A percentile compares a stretch with the other conserved stretches of the same genome.
Conservation (phyloP, 1,284 basidiomycete genomes). For the Farysia itapuensis region DNA sequence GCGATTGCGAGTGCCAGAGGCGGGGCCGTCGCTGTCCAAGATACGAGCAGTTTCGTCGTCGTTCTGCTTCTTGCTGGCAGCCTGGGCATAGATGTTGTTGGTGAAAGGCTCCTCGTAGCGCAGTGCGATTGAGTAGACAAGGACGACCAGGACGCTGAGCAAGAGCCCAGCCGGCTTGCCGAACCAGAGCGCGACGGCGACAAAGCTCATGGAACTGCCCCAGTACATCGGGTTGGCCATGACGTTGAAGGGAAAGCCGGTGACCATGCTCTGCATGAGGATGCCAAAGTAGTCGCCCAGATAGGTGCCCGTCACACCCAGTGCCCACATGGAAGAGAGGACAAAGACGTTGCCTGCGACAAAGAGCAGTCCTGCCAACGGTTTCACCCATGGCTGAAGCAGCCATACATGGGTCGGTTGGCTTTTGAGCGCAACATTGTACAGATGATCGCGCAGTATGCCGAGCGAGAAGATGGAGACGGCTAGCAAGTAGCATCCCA, state of each 20-base stretch:
- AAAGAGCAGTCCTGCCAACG: slow-evolving; percentile 72
- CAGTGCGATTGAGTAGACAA: slow-evolving; percentile 51
- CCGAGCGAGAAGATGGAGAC: slow-evolving; percentile 65
- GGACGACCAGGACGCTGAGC: slow-evolving; percentile 52
- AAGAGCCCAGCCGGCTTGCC: slow-evolving; percentile 56
- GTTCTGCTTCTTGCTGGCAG: slow-evolving; percentile 43
- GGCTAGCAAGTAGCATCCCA: slow-evolving; percentile 89
- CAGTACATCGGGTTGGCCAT: slow-evolving; percentile 89
- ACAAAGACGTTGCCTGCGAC: slow-evolving; percentile 66
- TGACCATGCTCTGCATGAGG: slow-evolving; percentile 77
- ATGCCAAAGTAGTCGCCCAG: slow-evolving; percentile 99
- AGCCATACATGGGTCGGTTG: slow-evolving; percentile 67
- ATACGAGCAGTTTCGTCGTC: slow-evolving; percentile 18
- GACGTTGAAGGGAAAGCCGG: slow-evolving; percentile 92
- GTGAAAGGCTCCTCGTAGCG: slow-evolving; percentile 58
- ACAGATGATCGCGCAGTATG: slow-evolving; percentile 59
- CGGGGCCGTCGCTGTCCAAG: slow-evolving; percentile 29
- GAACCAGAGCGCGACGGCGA: slow-evolving; percentile 56
- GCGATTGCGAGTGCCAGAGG: slow-evolving; percentile 38
- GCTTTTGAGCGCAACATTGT: slow-evolving; percentile 70
- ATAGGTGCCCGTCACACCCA: slow-evolving; percentile 79
- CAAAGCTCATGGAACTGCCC: slow-evolving; percentile 57
- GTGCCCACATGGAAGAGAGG: slow-evolving; percentile 81
- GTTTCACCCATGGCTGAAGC: slow-evolving; percentile 67
- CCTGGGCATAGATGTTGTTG: slow-evolving; percentile 51